Evolutionary conservation across 192 early-diverging fungal species (phyloP), one percentile per base, ranked within the genome.

Genomic region (Mortierella claussenii): DNA sequence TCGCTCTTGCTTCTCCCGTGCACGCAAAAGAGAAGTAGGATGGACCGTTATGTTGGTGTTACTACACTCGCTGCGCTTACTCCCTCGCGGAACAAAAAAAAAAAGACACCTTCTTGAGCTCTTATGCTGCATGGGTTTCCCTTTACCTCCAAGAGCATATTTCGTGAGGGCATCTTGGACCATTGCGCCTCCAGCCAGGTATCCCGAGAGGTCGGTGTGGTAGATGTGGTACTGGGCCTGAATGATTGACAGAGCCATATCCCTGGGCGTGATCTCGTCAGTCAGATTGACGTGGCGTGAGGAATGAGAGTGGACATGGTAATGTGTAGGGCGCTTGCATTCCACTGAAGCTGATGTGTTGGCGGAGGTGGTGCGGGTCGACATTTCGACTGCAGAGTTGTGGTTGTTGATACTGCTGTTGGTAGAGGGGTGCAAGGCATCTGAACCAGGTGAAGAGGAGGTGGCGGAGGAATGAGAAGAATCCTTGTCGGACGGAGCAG

Each of bases 211-310:
- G 53, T 74, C 69, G 13, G 69, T 65, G 45, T 74, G 69, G 24
- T 74, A 74, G 42, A 74, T 59, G 52, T 74, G 69, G 21, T 74
- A 74, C 20, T 74, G 69, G 15, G 69, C 69, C 24, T 74, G 69
- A 26, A 74, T 57, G 42, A 74, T 74, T 17, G 69, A 64, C 48
- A 74, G 32, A 3, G 69, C 69, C 61, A 74, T 58, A 4, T 74
- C 69, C 15, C 61, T 48, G 0, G 69, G 37, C 2, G 69, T 65
- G 55, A 60, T 60, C 47, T 65, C 61, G 24, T 74, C 69, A 2
- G 69, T 65, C 12, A 65, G 50, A 2, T 52, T 46, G 31, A 74
- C 62, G 27, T 65, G 24, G 0, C 69, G 54, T 6, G 69, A 74
- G 3, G 69, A 74, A 44, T 74, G 69, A 1, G 69, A 74, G 28